Evolutionary conservation across 2,329 filamentous ascomycete genomes (phyloP), one percentile per base, ranked within the genome.

Genomic region (Cordyceps pruinosa): DNA sequence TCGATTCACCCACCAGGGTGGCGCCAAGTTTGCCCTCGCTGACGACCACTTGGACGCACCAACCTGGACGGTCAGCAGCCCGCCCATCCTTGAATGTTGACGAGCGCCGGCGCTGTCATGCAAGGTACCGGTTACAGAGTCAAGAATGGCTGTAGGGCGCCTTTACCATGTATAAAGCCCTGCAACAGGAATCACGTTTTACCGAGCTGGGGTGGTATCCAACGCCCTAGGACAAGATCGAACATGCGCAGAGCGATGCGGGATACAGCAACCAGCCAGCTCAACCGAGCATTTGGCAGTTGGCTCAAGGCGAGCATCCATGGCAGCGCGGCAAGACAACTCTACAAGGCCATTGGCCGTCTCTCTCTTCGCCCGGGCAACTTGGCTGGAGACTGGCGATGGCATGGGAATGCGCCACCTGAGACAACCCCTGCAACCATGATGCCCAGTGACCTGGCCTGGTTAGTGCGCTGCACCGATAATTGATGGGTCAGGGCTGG

Each of bases 171-270:
- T n/a, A 55, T 19, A 47, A 55, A 47, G 52, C 52, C 42, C 44
- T 55, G n/a, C 23, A 41, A 8, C 21, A n/a, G n/a, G n/a, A n/a
- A n/a, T 39, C 32, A 55, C 51, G 41, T 47, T 55, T 55, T 55
- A 26, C 23, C 9, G 23, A 23, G 42, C 25, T 10, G 32, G 39
- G 25, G 12, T 12, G 42, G n/a, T 19, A 21, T 17, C 17, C n/a
- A 4, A n/a, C 5, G 5, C 39, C 17, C 23, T 3, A 21, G n/a
- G 25, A 37, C 42, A 19, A 26, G 15, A 55, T 19, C 6, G 21
- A 32, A 21, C 23, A 23, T 39, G 23, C 42, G 30, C 10, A 26
- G n/a, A 30, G 10, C 13, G 8, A 19, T 21, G 8, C 23, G n/a
- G 39, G 19, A 41, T 21, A 35, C 32, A 30, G 12, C 37, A 5